Percentiles rank a stretch among this genome's conserved stretches.
phyloP scores from a whole-genome alignment of 2,329 filamentous ascomycete genomes.

The Trichophyton equinum region DNA sequence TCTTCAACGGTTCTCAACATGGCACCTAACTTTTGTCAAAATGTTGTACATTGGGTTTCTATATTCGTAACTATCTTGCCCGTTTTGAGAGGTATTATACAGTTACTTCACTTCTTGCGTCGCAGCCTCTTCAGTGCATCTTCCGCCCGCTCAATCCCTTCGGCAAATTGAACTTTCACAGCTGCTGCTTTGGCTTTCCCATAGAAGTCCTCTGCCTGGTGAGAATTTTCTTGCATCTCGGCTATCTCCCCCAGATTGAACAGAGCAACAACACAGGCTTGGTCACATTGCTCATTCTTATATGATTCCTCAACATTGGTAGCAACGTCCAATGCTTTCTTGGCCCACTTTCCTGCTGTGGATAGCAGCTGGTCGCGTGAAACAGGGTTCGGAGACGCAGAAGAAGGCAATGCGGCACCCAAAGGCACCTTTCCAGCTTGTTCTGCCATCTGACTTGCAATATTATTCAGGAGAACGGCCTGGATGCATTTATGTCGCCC shows the following conservation, averaged over 20 bases:
- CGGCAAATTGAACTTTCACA: slow-evolving; percentile 31
- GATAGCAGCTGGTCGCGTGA: slow-evolving; percentile 52
- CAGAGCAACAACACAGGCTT: slow-evolving; percentile 70
- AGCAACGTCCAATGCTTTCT: slow-evolving; percentile 59
- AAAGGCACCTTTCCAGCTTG: slow-evolving; percentile 25
- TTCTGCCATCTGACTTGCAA: slow-evolving; percentile 35
- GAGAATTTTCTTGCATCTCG: slow-evolving; percentile 54
- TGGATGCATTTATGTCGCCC: slow-evolving; percentile 55
- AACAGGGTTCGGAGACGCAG: slow-evolving; percentile 28
- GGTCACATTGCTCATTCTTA: slow-evolving; percentile 66
- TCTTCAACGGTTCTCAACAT: background rate
- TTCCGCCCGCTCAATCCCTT: slow-evolving; percentile 22
- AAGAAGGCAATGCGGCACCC: slow-evolving; percentile 22
- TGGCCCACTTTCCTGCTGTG: slow-evolving; percentile 64
- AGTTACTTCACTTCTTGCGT: slow-evolving; percentile 6
- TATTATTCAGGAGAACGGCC: slow-evolving; percentile 56
- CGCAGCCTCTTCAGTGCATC: slow-evolving; percentile 22
- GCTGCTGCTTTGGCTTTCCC: slow-evolving; percentile 47
- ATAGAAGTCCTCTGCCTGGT: slow-evolving; percentile 56
- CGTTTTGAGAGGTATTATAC: background rate
- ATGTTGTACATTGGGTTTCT: background rate
- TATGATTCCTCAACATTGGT: slow-evolving; percentile 52
- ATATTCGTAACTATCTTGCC: background rate
- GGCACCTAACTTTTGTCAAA: background rate
- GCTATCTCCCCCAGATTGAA: slow-evolving; percentile 79